A percentile compares a stretch with the other conserved stretches of the same genome.
phyloP scores from a whole-genome alignment of 768 basidiomycete species.

The Leucosporidium yakuticum region DNA sequence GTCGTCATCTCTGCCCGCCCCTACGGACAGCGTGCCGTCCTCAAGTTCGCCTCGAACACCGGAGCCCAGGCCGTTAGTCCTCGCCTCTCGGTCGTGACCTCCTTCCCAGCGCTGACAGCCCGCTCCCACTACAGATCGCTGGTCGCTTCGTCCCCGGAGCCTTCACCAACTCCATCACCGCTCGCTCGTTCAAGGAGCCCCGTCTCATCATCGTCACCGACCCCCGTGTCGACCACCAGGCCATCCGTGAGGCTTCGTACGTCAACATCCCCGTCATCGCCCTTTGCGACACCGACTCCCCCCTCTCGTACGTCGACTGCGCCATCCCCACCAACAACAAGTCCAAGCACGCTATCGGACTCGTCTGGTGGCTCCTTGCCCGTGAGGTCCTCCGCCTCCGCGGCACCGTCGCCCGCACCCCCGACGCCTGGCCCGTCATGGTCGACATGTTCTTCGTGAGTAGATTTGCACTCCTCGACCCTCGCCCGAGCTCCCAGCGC shows the following conservation, averaged over 20 bases:
- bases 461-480: neutral
- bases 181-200: slow-evolving; percentile 97
- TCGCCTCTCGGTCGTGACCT: neutral
- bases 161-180: slow-evolving; percentile 82
- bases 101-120: neutral
- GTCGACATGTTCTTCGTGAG: slow-evolving; percentile 49
- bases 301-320: slow-evolving; percentile 94
- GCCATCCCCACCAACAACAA: slow-evolving; percentile 99
- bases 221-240: slow-evolving; percentile 99
- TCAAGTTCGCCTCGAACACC: slow-evolving; percentile 97
- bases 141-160: slow-evolving; percentile 98
- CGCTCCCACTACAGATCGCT: slow-evolving; percentile 57
- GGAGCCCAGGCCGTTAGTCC: slow-evolving; percentile 69
- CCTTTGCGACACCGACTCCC: slow-evolving; percentile 96
- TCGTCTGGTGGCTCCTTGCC: slow-evolving; percentile 95
- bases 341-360: slow-evolving; percentile 91
- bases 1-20: slow-evolving; percentile 97
- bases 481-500: too few relatives aligned
- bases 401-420: slow-evolving; percentile 82
- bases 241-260: slow-evolving; percentile 98
- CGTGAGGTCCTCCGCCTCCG: slow-evolving; percentile 94
- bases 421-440: slow-evolving; percentile 96
- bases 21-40: slow-evolving; percentile 98
- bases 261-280: slow-evolving; percentile 99
- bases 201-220: slow-evolving; percentile 97